Conservation (phyloP, 768 basidiomycete genomes). For the Pleurotus pulmonarius region DNA sequence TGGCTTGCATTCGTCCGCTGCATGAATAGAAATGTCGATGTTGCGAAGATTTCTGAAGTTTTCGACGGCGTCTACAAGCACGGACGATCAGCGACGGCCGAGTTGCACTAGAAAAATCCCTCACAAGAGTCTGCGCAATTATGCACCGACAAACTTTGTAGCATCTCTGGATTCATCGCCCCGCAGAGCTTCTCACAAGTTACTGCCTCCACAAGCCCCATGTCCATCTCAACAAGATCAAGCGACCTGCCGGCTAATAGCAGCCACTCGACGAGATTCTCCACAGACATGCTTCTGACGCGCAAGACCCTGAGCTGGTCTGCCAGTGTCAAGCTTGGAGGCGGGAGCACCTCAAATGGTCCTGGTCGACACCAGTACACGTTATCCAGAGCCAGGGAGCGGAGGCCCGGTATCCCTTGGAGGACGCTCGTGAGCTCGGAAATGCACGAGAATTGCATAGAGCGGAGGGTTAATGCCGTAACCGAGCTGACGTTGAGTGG, state of each 20-base stretch:
- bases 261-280: not conserved
- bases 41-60: not conserved
- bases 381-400: not conserved
- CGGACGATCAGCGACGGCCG: too few species aligned
- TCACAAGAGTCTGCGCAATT: too few species aligned
- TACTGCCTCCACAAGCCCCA: not conserved
- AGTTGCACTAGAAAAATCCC: too few species aligned
- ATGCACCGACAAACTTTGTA: too few species aligned
- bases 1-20: not conserved
- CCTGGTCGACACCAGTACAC: not conserved
- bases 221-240: not conserved
- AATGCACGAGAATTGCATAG: not conserved
- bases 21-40: not conserved
- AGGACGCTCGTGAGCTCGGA: not conserved
- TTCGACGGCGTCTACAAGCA: not conserved
- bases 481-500: not conserved
- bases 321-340: not conserved
- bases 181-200: not conserved
- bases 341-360: not conserved
- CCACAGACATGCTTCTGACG: not conserved
- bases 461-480: not conserved
- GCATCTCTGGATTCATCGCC: too few species aligned
- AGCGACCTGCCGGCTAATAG: not conserved
- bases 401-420: not conserved
- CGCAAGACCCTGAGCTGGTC: not conserved